Percentiles rank a stretch among this genome's conserved stretches.
These are phyloP conservation scores for Helichrysum umbraculigerum DNA, from an alignment of 129 eudicot genomes.

Conservation along the genomic window DNA sequence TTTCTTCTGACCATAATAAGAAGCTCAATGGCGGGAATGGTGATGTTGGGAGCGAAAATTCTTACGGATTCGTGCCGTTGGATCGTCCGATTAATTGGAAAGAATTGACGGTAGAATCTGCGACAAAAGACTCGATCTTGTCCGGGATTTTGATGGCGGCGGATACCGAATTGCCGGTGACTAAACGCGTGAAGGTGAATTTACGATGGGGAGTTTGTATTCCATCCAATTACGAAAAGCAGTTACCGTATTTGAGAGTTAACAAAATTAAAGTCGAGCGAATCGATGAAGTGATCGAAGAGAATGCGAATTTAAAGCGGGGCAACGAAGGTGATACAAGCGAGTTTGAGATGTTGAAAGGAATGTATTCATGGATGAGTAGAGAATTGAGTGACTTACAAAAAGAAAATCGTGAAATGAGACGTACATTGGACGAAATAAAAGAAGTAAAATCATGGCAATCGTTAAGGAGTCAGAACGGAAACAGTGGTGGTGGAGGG, in stretches of 20 bases:
- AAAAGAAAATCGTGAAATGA: constrained; percentile 68
- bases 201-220: constrained; percentile 75
- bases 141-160: constrained; percentile 62
- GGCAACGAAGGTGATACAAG: constrained; percentile 26
- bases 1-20: constrained; percentile 3
- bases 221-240: constrained; percentile 43
- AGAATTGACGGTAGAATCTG: constrained; percentile 47
- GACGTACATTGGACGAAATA: constrained; percentile 50
- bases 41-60: constrained; percentile 22
- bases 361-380: constrained; percentile 75
- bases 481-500: constrained; percentile 28
- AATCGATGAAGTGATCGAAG: constrained; percentile 48
- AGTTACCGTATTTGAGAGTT: constrained; percentile 62
- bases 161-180: constrained; percentile 60
- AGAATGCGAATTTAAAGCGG: constrained; percentile 25
- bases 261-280: constrained; percentile 77
- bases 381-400: constrained; percentile 62
- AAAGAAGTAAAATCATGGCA: constrained; percentile 49
- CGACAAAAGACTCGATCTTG: constrained; percentile 40
- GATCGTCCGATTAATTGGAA: constrained; percentile 49
- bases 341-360: constrained; percentile 63
- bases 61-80: constrained; percentile 55
- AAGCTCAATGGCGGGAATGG: constrained; percentile 30
- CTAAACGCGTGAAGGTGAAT: constrained; percentile 52
- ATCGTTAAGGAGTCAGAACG: constrained; percentile 21